Evolutionary conservation across 2,329 filamentous ascomycete genomes (phyloP), one percentile per base, ranked within the genome.

Genomic region (Sarocladiaceae sp.): DNA sequence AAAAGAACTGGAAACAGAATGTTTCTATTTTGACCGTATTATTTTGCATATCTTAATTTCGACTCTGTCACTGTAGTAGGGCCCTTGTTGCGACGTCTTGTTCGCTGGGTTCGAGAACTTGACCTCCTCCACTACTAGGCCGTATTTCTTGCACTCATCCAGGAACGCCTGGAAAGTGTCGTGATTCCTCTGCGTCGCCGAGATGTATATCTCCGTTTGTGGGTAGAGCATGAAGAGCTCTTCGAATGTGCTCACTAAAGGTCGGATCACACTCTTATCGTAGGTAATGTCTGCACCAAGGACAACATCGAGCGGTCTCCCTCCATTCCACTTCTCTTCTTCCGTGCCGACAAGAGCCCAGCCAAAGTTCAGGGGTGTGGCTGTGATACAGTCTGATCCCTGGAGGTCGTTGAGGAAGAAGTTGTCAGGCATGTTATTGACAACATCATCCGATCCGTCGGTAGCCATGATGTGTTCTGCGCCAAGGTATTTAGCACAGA

Each of bases 271-370:
- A 27, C 68, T 67, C 48, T 69, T 70, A 57, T 91, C 85, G 60
- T 90, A 91, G 1, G 83, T 90, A 61, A 91, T 76, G 58, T 91
- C 86, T 26, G 86, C 84, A 3, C 85, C 87, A 21, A 91, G 62
- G 2, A 90, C 73, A 4, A 87, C 62, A 58, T 90, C 82, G 34
- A 79, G 59, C 2, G 58, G 53, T 4, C 57, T 55, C 15, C 68
- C 68, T 16, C 64, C 65, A 51, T 72, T 70, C 74, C 74, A 76
- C 35, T 61, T 59, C 43, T 68, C 56, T 44, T 80, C 73, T 58
- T 82, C 81, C 0, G 72, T 76, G 3, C 74, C 76, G 39, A 78
- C 60, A 3, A 82, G 58, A 0, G 73, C 72, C 48, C 75, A 68
- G 1, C 83, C 83, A 83, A 83, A 88, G 58, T 72, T 73, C 24